Conservation (phyloP, 176 grass and related monocot species). For the Tillandsia fasciculata region DNA sequence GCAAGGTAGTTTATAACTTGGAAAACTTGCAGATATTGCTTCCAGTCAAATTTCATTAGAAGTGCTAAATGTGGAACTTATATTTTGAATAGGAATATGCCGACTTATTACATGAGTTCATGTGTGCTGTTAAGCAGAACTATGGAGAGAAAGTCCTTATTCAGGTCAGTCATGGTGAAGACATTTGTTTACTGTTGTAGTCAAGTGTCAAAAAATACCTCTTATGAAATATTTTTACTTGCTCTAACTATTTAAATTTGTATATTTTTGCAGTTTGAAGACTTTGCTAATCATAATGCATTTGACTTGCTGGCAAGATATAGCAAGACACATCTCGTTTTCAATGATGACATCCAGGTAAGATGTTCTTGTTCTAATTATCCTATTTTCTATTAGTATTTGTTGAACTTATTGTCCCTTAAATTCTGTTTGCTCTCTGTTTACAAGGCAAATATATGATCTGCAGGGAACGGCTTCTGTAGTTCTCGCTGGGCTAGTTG, state of each 20-base stretch:
- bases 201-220: not conserved
- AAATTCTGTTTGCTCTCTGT: not conserved
- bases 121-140: constrained; percentile 78
- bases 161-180: constrained; percentile 41
- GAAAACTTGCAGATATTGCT: not conserved
- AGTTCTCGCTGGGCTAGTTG: constrained; percentile 86
- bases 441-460: constrained; percentile 17
- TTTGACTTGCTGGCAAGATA: constrained; percentile 94
- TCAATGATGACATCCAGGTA: constrained; percentile 99
- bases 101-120: constrained; percentile 88
- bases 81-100: constrained; percentile 60
- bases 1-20: constrained; percentile 39
- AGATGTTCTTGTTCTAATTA: not conserved
- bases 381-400: not conserved
- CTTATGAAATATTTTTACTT: not conserved
- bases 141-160: constrained; percentile 97
- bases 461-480: constrained; percentile 97
- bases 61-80: constrained; percentile 20
- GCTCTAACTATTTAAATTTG: not conserved
- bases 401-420: not conserved
- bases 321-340: constrained; percentile 96
- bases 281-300: constrained; percentile 98
- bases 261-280: constrained; percentile 77
- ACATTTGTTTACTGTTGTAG: not conserved
- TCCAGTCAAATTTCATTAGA: constrained; percentile 1